These are phyloP conservation scores for Ophiocordyceps camponoti-floridani DNA, from an alignment of 2,329 filamentous ascomycete genomes.

Conservation along the genomic window DNA sequence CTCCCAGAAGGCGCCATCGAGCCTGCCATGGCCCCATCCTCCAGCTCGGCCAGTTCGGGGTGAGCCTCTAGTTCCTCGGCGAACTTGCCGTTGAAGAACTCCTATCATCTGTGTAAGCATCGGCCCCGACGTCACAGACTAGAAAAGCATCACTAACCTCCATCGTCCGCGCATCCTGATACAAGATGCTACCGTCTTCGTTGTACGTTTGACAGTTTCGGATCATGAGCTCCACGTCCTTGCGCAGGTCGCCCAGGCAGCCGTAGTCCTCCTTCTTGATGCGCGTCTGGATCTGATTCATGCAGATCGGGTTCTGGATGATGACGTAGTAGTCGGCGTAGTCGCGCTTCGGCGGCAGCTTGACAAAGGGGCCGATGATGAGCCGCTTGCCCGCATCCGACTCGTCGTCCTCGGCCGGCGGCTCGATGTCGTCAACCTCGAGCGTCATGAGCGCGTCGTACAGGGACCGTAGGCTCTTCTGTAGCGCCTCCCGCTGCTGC, in stretches of 20 bases:
- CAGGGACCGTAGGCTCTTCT: constrained; percentile 58
- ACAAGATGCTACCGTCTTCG: constrained; percentile 83
- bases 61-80: constrained; percentile 34
- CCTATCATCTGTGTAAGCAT: constrained; percentile 23
- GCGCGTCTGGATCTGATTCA: constrained; percentile 86
- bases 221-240: constrained; percentile 71
- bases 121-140: too few relatives aligned
- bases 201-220: constrained; percentile 92
- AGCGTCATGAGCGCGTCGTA: constrained; percentile 70
- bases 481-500: constrained; percentile 58
- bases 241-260: constrained; percentile 59
- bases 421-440: constrained; percentile 56
- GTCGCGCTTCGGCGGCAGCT: constrained; percentile 71
- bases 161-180: constrained; percentile 81
- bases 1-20: constrained; percentile 34
- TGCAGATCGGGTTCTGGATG: constrained; percentile 83
- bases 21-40: constrained; percentile 13
- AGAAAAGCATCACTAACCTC: constrained; percentile 44
- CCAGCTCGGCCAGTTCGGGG: constrained; percentile 36
- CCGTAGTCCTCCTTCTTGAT: constrained; percentile 94
- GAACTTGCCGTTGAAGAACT: constrained; percentile 36
- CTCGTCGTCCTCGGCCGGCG: constrained; percentile 37
- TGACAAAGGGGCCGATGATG: constrained; percentile 88
- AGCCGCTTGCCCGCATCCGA: constrained; percentile 48
- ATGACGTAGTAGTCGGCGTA: constrained; percentile 93